Evolutionary conservation across 371 early-diverging fungal species (phyloP), one percentile per base, ranked within the genome.

Genomic region (Sporodiniella umbellata): DNA sequence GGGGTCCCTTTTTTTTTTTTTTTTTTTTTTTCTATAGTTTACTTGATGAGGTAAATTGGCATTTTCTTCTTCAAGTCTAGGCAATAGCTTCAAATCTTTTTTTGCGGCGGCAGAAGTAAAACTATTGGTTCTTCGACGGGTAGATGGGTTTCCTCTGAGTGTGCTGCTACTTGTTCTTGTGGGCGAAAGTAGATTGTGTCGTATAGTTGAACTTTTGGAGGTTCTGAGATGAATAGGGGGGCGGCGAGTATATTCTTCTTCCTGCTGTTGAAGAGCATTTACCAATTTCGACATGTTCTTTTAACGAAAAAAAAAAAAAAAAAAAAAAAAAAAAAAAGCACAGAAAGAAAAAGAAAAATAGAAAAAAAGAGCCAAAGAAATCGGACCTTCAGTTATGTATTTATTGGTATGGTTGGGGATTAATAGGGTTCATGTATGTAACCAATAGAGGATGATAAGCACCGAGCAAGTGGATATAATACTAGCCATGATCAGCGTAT

Each of bases 401-500:
- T 33, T n/a, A n/a, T n/a, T n/a, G n/a, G n/a, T n/a, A n/a, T n/a
- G n/a, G n/a, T n/a, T n/a, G n/a, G n/a, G n/a, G n/a, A n/a, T n/a
- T n/a, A n/a, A n/a, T n/a, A n/a, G n/a, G n/a, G 31, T 65, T 62
- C 35, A 72, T 25, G 67, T 70, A 37, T 56, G 70, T 42, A 70
- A 42, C 73, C 69, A 68, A 56, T 75, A 78, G 19, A 74, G 68
- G 30, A 83, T 50, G 51, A 87, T 64, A 22, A 87, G 56, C 42
- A 79, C 74, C 8, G 66, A 64, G 58, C 87, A 84, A 21, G 70
- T 69, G 30, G 83, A 75, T 33, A 84, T 68, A 7, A 87, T 81
- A 25, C 73, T 74, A 4, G 81, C 84, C 79, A 87, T 70, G 40
- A 87, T 79, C 25, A 83, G 45, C 8, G 84, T 75, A 58, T 87